Conservation (phyloP, 164 flowering plant species). For the Sedum album region DNA sequence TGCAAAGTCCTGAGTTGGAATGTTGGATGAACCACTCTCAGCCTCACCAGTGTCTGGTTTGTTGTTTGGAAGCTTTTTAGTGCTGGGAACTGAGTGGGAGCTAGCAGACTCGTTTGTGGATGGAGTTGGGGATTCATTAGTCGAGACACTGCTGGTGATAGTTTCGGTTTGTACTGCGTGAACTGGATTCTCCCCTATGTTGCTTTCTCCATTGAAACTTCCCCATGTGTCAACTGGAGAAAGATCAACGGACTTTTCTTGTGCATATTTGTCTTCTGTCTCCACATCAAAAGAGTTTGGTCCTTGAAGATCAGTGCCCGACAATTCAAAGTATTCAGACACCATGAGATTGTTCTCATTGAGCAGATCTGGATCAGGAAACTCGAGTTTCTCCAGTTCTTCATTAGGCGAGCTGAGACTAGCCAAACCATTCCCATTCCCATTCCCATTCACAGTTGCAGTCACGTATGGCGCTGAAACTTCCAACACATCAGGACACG, state of each 20-base stretch:
- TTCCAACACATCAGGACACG: constrained; percentile 63
- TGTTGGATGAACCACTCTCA: neutral
- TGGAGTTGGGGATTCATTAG: constrained; percentile 48
- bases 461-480: constrained; percentile 28
- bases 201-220: constrained; percentile 24
- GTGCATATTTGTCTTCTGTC: neutral
- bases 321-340: constrained; percentile 57
- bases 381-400: constrained; percentile 69
- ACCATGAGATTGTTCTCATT: constrained; percentile 85
- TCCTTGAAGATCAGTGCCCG: constrained; percentile 34
- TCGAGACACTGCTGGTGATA: constrained; percentile 45
- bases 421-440: constrained; percentile 25
- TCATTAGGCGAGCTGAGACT: constrained; percentile 22
- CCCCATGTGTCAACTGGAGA: constrained; percentile 30
- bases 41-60: constrained; percentile 23
- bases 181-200: constrained; percentile 25
- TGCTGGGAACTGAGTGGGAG: constrained; percentile 39
- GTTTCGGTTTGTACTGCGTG: constrained; percentile 38
- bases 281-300: constrained; percentile 43
- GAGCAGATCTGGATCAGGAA: constrained; percentile 73
- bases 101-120: constrained; percentile 16
- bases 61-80: constrained; percentile 24
- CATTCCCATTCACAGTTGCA: constrained; percentile 12
- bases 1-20: constrained; percentile 7
- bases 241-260: neutral